These are phyloP conservation scores for Salix arbutifolia DNA, from an alignment of 345 rosid species.

Conservation along the genomic window DNA sequence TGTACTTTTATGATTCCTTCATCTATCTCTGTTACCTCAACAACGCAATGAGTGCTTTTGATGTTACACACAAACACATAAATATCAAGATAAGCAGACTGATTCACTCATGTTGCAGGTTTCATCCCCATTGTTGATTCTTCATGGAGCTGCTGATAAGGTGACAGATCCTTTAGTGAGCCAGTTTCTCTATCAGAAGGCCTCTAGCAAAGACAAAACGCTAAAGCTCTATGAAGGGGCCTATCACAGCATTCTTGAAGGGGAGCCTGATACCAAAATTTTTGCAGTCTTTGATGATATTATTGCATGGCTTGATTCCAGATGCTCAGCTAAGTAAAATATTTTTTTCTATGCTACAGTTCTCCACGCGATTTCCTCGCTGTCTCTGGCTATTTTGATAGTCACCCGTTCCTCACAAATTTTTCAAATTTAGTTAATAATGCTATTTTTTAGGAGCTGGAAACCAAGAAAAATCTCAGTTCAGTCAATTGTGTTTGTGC, in stretches of 20 bases:
- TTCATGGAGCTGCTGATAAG: conserved; percentile 86
- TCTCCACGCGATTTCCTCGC: not conserved
- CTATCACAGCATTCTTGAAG: conserved; percentile 89
- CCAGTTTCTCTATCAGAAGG: conserved; percentile 62
- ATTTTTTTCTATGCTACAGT: not conserved
- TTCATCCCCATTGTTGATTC: conserved; percentile 76
- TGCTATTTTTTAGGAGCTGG: not conserved
- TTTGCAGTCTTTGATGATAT: conserved; percentile 56
- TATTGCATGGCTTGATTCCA: conserved; percentile 68
- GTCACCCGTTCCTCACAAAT: not conserved
- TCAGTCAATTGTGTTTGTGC: not conserved
- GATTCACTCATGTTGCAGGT: conserved; percentile 39
- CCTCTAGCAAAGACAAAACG: conserved; percentile 79
- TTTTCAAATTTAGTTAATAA: not conserved
- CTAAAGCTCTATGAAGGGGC: conserved; percentile 77
- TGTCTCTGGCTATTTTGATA: not conserved
- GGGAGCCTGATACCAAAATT: conserved; percentile 75
- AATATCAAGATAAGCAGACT: not conserved
- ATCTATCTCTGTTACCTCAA: not conserved
- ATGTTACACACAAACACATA: not conserved
- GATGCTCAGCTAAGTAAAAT: conserved; percentile 20
- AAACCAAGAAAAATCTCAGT: not conserved
- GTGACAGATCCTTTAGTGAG: conserved; percentile 83
- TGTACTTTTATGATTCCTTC: not conserved
- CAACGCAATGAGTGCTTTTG: not conserved